These are phyloP conservation scores for Clohesyomyces aquaticus DNA, from an alignment of 495 filamentous ascomycete species.

Conservation along the genomic window DNA sequence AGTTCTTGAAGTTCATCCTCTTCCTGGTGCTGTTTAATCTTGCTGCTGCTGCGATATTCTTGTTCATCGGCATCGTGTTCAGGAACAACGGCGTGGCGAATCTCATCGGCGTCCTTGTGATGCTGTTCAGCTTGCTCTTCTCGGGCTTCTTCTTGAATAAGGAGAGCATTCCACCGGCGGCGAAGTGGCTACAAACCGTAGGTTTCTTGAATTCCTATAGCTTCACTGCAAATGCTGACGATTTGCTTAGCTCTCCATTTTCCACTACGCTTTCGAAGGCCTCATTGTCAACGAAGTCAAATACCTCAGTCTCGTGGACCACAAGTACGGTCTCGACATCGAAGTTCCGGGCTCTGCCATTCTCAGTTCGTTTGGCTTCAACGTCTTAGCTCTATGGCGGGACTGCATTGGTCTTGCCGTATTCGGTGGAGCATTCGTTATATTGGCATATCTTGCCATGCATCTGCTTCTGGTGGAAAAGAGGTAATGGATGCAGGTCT, in stretches of 20 bases:
- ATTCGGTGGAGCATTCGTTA: conserved; percentile 80
- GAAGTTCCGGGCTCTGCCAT: conserved; percentile 95
- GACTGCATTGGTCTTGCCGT: conserved; percentile 82
- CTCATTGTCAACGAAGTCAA: conserved; percentile 97
- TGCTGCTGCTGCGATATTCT: conserved; percentile 85
- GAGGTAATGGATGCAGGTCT: conserved; percentile 54
- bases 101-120: conserved; percentile 90
- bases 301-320: conserved; percentile 85
- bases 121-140: conserved; percentile 96
- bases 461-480: conserved; percentile 92
- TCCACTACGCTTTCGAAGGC: conserved; percentile 97
- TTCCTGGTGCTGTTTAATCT: conserved; percentile 95
- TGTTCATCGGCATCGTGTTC: conserved; percentile 96
- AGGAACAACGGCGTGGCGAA: conserved; percentile 92
- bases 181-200: conserved; percentile 85
- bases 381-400: conserved; percentile 78
- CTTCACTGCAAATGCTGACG: conserved; percentile 1
- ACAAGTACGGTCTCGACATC: conserved; percentile 92
- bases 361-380: conserved; percentile 89
- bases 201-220: conserved; percentile 39
- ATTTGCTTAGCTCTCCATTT: conserved; percentile 78
- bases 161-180: conserved; percentile 80
- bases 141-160: conserved; percentile 92
- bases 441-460: conserved; percentile 91
- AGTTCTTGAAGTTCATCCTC: conserved; percentile 90